Percentiles rank a stretch among this genome's conserved stretches.
phyloP scores from a whole-genome alignment of 805 yeast genomes.

The Kluyveromyces starmeri region DNA sequence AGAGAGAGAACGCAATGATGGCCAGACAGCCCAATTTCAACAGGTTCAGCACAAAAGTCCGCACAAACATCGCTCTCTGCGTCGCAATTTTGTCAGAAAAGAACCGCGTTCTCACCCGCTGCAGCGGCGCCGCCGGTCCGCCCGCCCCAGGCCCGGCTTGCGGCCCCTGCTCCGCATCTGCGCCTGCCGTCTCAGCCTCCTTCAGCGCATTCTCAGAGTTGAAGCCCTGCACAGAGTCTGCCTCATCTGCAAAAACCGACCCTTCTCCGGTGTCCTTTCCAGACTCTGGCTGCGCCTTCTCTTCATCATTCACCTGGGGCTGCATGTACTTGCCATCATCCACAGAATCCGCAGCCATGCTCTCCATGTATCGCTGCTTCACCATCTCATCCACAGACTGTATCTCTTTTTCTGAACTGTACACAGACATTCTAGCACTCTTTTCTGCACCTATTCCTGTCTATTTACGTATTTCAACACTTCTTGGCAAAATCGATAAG shows the following conservation, averaged over 20 bases:
- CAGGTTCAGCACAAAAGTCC: conserved; percentile 11
- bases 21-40: conserved; percentile 18
- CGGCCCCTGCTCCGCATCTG: not conserved
- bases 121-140: conserved; percentile 1
- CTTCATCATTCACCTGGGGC: not conserved
- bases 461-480: too few relatives aligned
- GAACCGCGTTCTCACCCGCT: conserved; percentile 12
- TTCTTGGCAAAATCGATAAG: too few relatives aligned
- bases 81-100: conserved; percentile 13
- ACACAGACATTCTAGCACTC: too few relatives aligned
- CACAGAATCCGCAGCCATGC: not conserved
- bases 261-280: not conserved
- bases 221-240: not conserved
- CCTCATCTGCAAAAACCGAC: not conserved
- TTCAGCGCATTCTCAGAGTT: not conserved
- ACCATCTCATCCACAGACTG: not conserved
- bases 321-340: conserved; percentile 1
- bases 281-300: not conserved
- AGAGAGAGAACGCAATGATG: conserved; percentile 22
- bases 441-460: too few relatives aligned
- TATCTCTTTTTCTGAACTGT: too few relatives aligned
- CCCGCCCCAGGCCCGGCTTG: not conserved
- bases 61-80: conserved; percentile 9
- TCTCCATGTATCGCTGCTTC: not conserved
- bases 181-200: not conserved